Percentiles rank a stretch among this genome's conserved stretches.
phyloP scores from a whole-genome alignment of 2,329 filamentous ascomycete genomes.

The Ophiocordyceps camponoti-rufipedis region DNA sequence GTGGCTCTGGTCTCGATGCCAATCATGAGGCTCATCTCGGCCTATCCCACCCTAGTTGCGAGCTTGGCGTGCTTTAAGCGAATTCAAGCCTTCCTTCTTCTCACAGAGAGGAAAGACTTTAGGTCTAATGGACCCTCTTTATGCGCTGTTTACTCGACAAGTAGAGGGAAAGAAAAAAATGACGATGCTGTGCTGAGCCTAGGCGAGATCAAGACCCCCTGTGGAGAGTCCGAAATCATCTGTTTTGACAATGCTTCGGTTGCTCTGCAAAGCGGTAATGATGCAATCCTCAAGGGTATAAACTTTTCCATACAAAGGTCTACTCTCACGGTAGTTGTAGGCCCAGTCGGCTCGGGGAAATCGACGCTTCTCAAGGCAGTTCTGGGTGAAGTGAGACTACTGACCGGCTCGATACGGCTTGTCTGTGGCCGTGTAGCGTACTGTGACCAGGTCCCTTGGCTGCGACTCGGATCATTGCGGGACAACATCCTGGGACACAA shows the following conservation, averaged over 20 bases:
- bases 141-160: not conserved
- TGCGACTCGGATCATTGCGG: constrained; percentile 11
- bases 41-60: constrained; percentile 1
- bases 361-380: constrained; percentile 13
- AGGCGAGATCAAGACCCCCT: not conserved
- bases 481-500: constrained; percentile 14
- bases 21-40: constrained; percentile 1
- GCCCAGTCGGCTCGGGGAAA: constrained; percentile 12
- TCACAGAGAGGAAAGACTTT: not conserved
- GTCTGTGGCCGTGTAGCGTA: constrained; percentile 7
- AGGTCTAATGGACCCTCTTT: constrained; percentile 5
- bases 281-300: constrained; percentile 9
- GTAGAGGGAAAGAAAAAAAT: not conserved
- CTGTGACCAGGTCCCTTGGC: constrained; percentile 15
- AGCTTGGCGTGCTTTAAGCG: constrained; percentile 3
- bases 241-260: not conserved
- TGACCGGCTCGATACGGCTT: constrained; percentile 4
- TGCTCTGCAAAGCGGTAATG: constrained; percentile 12
- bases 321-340: constrained; percentile 7
- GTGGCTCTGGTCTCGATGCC: constrained; percentile 3
- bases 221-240: not conserved
- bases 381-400: constrained; percentile 10
- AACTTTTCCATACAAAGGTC: not conserved
- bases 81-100: constrained; percentile 4
- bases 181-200: not conserved